Base-by-base conservation (phyloP, 1,139 yeast species). In the Diutina mesorugosa region DNA sequence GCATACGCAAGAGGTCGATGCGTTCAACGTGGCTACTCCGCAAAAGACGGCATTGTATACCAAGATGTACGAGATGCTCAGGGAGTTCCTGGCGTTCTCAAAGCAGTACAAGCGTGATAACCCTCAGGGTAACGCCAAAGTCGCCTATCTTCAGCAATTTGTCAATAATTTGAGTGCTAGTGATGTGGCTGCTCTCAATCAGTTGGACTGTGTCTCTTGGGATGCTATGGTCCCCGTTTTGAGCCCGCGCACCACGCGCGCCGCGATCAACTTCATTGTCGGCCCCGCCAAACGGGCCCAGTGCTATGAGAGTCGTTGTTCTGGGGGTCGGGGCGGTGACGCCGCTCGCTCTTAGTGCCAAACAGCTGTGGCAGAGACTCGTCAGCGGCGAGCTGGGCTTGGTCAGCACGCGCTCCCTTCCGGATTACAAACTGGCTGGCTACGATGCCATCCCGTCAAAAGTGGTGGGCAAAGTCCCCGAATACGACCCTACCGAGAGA, bases 281-380 rank as follows among this genome's bases (percentile, higher is more conserved):
- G 80, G 79, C 2, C 78, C 74, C 58, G 14, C 29, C 10, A 47
- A 47, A 47, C 51, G 51, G 12, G 10, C 16, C 6, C 12, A 14
- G 32, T 14, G 51, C 30, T 50, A 50, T 50, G 53, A 30, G 96
- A 68, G 97, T 91, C 0, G 98, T 93, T 0, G 85, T 93, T 0
- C 93, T 99, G 0, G 99, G 99, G 0, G 67, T 91, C 16, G 99
- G 98, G 0, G 70, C 87, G 48, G 81, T 91, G 1, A 81, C 95
- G 1, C 99, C 99, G 0, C 71, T 93, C 6, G 99, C 97, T 0
- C 83, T 84, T 2, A 93, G 91, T 0, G 77, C 75, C 5, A 64
- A 65, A 16, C 69, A 67, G 16, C 71, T 81, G 8, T 87, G 93
- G 91, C 58, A 66, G 2, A 73, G 72, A 29, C 69, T 85, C 8